phyloP scores from a whole-genome alignment of 202 grass and related monocot genomes.

The Zizania palustris region DNA sequence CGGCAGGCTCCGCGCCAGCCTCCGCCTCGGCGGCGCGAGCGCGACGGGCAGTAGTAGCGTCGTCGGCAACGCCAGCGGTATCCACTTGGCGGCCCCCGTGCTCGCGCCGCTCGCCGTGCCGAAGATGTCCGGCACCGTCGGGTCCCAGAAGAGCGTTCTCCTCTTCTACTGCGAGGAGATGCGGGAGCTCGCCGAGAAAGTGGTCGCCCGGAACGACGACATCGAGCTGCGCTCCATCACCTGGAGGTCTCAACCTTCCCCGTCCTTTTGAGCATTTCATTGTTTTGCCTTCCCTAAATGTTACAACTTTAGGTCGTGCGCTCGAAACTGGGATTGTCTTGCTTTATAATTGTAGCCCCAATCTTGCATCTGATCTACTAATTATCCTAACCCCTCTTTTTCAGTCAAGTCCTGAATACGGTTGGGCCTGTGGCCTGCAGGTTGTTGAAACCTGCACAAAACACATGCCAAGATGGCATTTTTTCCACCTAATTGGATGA shows the following conservation, averaged over 20 bases:
- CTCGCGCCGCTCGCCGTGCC: constrained; percentile 45
- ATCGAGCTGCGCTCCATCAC: constrained; percentile 80
- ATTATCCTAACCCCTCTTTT: neutral
- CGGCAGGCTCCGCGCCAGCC: constrained; percentile 50
- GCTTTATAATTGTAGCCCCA: neutral
- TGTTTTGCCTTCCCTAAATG: neutral
- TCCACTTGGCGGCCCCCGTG: constrained; percentile 49
- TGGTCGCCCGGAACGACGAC: constrained; percentile 68
- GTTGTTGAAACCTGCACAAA: too few relatives aligned
- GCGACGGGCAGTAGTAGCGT: neutral
- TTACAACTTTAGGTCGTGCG: neutral
- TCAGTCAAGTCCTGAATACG: too few relatives aligned
- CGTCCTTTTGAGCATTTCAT: neutral
- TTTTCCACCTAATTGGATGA: neutral
- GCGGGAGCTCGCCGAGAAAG: constrained; percentile 65
- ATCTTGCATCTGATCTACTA: neutral
- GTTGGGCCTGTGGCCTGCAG: too few relatives aligned
- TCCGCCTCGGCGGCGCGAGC: constrained; percentile 55
- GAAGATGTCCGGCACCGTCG: constrained; percentile 42
- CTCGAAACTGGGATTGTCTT: neutral
- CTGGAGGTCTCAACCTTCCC: constrained; percentile 58
- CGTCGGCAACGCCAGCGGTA: constrained; percentile 36
- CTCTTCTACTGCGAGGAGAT: constrained; percentile 96
- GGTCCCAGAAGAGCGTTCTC: constrained; percentile 61
- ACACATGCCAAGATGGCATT: neutral